Percentiles rank a stretch among this genome's conserved stretches.
Evolutionary conservation across 2,329 filamentous ascomycete species (phyloP).

Genomic region (Catunica adiposa): DNA sequence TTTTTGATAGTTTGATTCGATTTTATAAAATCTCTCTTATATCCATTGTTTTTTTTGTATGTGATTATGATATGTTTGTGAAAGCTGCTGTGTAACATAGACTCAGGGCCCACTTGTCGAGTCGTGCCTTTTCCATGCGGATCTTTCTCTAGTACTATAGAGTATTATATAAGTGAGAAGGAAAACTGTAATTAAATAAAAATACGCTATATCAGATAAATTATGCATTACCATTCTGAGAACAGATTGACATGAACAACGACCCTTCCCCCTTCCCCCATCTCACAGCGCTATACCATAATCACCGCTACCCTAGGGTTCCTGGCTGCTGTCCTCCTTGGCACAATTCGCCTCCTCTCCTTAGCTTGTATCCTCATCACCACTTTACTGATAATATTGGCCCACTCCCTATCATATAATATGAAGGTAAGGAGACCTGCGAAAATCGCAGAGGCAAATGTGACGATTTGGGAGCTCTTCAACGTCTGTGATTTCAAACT

Average conservation of each 20-base stretch:
- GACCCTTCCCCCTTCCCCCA: too few species aligned
- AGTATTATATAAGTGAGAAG: too few species aligned
- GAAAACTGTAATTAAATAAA: too few species aligned
- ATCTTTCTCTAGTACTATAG: not conserved
- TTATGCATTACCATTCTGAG: too few species aligned
- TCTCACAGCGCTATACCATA: too few species aligned
- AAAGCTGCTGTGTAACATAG: too few species aligned
- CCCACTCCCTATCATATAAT: conserved; percentile 2
- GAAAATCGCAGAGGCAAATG: conserved; percentile 1
- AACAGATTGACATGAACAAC: too few species aligned
- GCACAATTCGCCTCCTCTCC: not conserved
- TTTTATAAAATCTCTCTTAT: too few species aligned
- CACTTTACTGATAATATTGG: conserved; percentile 4
- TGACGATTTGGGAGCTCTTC: not conserved
- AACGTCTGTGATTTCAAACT: not conserved
- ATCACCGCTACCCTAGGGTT: not conserved
- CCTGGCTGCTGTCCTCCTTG: not conserved
- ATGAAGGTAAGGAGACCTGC: not conserved
- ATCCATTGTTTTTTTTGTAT: too few species aligned
- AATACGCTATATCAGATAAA: too few species aligned
- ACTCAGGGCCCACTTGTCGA: not conserved
- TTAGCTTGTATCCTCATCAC: conserved; percentile 1
- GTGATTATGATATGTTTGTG: too few species aligned
- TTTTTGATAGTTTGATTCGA: too few species aligned
- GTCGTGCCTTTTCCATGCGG: not conserved